phyloP scores from a whole-genome alignment of 495 filamentous ascomycete species.

The Penicillium simplicissimum region DNA sequence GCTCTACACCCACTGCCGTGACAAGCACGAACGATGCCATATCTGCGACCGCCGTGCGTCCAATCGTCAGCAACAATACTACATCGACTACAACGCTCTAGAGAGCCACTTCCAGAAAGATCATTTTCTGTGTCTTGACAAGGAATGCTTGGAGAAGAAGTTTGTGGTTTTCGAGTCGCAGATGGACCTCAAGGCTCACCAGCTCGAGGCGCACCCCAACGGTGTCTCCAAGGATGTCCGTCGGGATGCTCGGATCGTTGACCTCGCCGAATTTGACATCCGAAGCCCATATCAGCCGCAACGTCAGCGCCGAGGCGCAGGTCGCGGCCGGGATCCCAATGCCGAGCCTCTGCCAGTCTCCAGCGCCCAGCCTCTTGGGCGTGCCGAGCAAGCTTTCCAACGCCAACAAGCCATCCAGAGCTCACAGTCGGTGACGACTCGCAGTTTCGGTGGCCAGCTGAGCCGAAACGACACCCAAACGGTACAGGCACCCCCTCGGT shows the following conservation, averaged over 20 bases:
- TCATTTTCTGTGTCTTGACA: constrained; percentile 82
- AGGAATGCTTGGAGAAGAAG: constrained; percentile 92
- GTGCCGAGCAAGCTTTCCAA: constrained; percentile 92
- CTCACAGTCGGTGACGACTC: constrained; percentile 71
- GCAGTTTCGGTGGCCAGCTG: constrained; percentile 82
- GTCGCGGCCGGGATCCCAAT: constrained; percentile 73
- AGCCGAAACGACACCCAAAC: constrained; percentile 54
- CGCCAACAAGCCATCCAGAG: constrained; percentile 89
- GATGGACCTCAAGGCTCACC: constrained; percentile 89
- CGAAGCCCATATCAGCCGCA: constrained; percentile 67
- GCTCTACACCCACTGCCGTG: constrained; percentile 86
- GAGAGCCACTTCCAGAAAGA: constrained; percentile 83
- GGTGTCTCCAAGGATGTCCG: constrained; percentile 79
- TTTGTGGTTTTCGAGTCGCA: constrained; percentile 96
- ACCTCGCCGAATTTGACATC: constrained; percentile 82
- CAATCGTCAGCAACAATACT: constrained; percentile 80
- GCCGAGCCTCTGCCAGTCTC: constrained; percentile 75
- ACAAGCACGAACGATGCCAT: constrained; percentile 91
- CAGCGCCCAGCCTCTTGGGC: constrained; percentile 76
- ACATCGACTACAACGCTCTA: constrained; percentile 78
- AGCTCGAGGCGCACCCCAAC: constrained; percentile 73
- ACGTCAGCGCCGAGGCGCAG: constrained; percentile 58
- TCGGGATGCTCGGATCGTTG: constrained; percentile 81
- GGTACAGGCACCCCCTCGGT: constrained; percentile 46
- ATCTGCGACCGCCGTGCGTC: constrained; percentile 79